Percentiles rank a stretch among this genome's conserved stretches.
These are phyloP conservation scores for Mikania micrantha DNA, from an alignment of 129 eudicot genomes.

Conservation along the genomic window DNA sequence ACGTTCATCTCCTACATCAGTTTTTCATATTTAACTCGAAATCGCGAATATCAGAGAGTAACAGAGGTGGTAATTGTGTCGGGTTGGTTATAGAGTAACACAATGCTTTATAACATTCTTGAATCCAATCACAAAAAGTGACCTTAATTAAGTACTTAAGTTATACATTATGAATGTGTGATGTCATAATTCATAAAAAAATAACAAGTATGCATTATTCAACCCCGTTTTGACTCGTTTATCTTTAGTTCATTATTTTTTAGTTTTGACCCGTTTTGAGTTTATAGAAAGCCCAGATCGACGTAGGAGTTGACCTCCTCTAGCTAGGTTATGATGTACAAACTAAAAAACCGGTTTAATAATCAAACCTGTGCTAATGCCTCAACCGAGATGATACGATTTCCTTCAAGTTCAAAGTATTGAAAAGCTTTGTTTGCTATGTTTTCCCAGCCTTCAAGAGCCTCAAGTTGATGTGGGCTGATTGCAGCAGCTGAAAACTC, in stretches of 20 bases:
- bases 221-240: background rate
- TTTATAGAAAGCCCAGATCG: background rate
- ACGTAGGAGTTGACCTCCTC: no score
- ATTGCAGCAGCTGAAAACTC: slow-evolving; percentile 92
- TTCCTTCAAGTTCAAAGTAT: slow-evolving; percentile 79
- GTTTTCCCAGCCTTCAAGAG: slow-evolving; percentile 78
- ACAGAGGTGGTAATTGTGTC: background rate
- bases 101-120: no score
- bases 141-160: no score
- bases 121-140: background rate
- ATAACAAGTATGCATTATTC: background rate
- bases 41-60: background rate
- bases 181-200: no score
- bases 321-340: no score
- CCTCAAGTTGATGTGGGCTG: slow-evolving; percentile 85
- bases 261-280: background rate
- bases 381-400: slow-evolving; percentile 51
- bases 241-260: background rate
- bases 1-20: slow-evolving; percentile 63
- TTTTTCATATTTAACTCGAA: background rate
- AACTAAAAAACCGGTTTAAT: slow-evolving; percentile 4
- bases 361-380: slow-evolving; percentile 67
- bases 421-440: slow-evolving; percentile 64
- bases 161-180: no score
- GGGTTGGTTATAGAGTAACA: background rate